A percentile compares a stretch with the other conserved stretches of the same genome.
Conservation (phyloP, 257 asterid species). For the Osmanthus fragrans region DNA sequence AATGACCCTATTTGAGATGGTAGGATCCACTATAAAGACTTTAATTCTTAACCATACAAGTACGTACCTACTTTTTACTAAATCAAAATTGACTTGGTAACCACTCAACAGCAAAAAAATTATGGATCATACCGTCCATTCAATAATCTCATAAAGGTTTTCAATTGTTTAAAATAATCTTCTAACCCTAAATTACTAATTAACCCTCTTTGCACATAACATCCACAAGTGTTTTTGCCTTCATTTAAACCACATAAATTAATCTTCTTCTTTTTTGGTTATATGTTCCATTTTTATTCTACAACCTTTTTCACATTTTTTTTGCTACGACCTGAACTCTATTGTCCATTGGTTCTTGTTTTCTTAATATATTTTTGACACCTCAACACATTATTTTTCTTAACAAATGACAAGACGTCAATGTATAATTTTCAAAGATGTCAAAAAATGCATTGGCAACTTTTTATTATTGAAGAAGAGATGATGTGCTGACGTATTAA, state of each 20-base stretch:
- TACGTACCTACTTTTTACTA: neutral
- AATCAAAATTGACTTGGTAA: neutral
- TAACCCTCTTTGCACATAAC: neutral
- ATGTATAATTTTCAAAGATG: too few species aligned
- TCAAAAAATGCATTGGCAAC: too few species aligned
- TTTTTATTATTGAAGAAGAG: neutral
- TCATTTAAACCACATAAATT: neutral
- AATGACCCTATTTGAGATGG: neutral
- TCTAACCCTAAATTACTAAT: neutral
- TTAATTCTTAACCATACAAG: constrained; percentile 4
- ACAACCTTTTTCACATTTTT: neutral
- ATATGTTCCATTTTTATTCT: too few species aligned
- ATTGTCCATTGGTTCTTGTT: too few species aligned
- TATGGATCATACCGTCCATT: constrained; percentile 25
- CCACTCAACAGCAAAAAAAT: constrained; percentile 1
- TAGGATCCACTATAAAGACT: neutral
- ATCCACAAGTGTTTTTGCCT: neutral
- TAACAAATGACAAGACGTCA: too few species aligned
- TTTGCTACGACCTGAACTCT: too few species aligned
- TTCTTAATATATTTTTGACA: too few species aligned
- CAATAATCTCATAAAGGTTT: constrained; percentile 28
- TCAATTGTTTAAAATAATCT: neutral
- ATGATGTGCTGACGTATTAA: neutral
- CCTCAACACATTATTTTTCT: too few species aligned
- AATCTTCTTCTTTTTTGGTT: too few species aligned